Evolutionary conservation across 1,139 yeast species (phyloP), one percentile per base, ranked within the genome.

Genomic region (Kluyveromyces sp.): DNA sequence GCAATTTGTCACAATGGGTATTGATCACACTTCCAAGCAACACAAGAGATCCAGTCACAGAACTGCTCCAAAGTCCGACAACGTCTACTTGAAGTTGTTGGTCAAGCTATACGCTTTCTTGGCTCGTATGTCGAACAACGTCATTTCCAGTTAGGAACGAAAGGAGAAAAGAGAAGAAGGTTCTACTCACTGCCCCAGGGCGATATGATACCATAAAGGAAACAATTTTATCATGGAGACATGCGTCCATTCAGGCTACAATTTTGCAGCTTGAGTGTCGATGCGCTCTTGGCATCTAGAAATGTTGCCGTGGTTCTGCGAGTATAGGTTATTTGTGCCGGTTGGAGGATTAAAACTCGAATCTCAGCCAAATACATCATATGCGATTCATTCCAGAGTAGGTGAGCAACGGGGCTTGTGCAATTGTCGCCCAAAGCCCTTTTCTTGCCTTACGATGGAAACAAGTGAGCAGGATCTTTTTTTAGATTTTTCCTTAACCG

Each of bases 11-110:
- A 60, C 57, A 67, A 92, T 92, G 98, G 99, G 97, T 83, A 88
- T 85, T 78, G 98, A 92, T 78, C 95, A 86, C 80, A 79, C 85
- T 75, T 73, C 81, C 72, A 89, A 88, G 76, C 96, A 88, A 77
- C 98, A 92, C 83, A 79, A 78, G 71, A 86, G 89, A 77, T 77
- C 83, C 64, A 83, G 95, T 74, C 95, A 87, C 86, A 89, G 99
- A 79, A 77, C 83, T 69, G 96, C 96, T 74, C 99, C 98, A 77
- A 88, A 88, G 81, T 89, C 97, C 61, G 96, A 92, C 78, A 94
- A 92, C 72, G 96, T 89, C 75, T 92, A 94, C 95, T 80, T 92
- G 78, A 84, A 83, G 76, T 76, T 92, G 71, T 83, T 92, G 76
- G 98, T 92, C 73, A 89, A 89, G 83, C 80, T 92, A 67, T 92